Base-by-base conservation (phyloP, 768 basidiomycete species). In the Chalciporus piperatus region DNA sequence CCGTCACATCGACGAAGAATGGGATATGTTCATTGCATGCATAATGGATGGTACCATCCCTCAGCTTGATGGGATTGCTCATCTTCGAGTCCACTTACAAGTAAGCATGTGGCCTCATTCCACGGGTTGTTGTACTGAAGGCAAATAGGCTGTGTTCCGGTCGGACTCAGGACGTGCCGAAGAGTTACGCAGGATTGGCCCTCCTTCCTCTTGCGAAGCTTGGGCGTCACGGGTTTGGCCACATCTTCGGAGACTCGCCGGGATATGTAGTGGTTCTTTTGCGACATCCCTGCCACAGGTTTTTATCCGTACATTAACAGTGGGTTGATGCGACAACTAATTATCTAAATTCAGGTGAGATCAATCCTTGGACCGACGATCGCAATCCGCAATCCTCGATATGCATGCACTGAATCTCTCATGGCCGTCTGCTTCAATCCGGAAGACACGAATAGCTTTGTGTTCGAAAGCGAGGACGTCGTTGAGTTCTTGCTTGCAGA, bases 221-320 rank as follows among this genome's bases (percentile, higher is more conserved):
- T 57, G 56, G 56, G 44, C 48, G 11, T 33, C 39, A 1, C 47
- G 35, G 14, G 48, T 57, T 14, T 57, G 56, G 51, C 56, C 56
- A 30, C 11, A 5, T 30, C 28, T 30, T 11, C 28, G 28, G 11
- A 30, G 28, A 30, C 28, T 30, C 28, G 28, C 8, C 6, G 28
- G 8, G 3, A 11, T 30, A 7, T 52, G 51, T 12, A 53, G 51
- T 43, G 56, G 56, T 25, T n/a, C 41, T 2, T 53, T 53, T 22
- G 45, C 43, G 1, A 50, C 48, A 3, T 19, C 35, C 2, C 23
- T 53, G 4, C 41, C 51, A 11, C 42, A 42, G 44, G 56, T 41
- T 23, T 12, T 13, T n/a, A 22, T 22, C 22, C 22, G 4, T 22
- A 22, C 22, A 22, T 22, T 22, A 22, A 22, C 22, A 22, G 22